These are phyloP conservation scores for Aureobasidium melanogenum DNA, from an alignment of 2,329 filamentous ascomycete species.

Conservation along the genomic window DNA sequence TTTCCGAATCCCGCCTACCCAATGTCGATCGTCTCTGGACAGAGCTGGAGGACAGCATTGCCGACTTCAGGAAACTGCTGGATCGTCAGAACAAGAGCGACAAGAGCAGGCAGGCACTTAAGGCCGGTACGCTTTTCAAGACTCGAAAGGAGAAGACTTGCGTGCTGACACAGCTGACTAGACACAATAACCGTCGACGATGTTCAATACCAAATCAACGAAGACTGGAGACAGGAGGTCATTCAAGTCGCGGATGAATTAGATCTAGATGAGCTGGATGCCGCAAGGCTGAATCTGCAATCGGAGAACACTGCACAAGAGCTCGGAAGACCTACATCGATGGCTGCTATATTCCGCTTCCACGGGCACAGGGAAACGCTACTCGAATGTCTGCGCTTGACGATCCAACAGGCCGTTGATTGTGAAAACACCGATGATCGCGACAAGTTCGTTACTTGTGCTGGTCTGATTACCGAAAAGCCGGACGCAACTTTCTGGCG, in stretches of 20 bases:
- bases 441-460: conserved; percentile 48
- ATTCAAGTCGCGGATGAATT: conserved; percentile 79
- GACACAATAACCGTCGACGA: conserved; percentile 68
- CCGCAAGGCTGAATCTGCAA: conserved; percentile 62
- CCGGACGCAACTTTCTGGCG: conserved; percentile 49
- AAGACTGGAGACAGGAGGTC: conserved; percentile 75
- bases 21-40: conserved; percentile 59
- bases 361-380: conserved; percentile 77
- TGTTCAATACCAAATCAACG: conserved; percentile 70
- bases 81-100: conserved; percentile 68
- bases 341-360: conserved; percentile 77
- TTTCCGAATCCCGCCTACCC: conserved; percentile 62
- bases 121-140: conserved; percentile 48
- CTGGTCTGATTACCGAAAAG: conserved; percentile 46
- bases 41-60: conserved; percentile 57
- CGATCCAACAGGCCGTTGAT: conserved; percentile 54
- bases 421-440: conserved; percentile 37
- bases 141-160: neutral
- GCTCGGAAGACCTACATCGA: conserved; percentile 63
- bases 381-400: conserved; percentile 72
- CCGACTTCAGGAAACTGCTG: conserved; percentile 62
- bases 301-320: conserved; percentile 60
- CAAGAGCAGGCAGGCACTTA: conserved; percentile 61
- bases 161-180: conserved; percentile 28
- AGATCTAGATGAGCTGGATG: conserved; percentile 81